Evolutionary conservation across 2,329 filamentous ascomycete species (phyloP).

Genomic region (Metarhizium brunneum): DNA sequence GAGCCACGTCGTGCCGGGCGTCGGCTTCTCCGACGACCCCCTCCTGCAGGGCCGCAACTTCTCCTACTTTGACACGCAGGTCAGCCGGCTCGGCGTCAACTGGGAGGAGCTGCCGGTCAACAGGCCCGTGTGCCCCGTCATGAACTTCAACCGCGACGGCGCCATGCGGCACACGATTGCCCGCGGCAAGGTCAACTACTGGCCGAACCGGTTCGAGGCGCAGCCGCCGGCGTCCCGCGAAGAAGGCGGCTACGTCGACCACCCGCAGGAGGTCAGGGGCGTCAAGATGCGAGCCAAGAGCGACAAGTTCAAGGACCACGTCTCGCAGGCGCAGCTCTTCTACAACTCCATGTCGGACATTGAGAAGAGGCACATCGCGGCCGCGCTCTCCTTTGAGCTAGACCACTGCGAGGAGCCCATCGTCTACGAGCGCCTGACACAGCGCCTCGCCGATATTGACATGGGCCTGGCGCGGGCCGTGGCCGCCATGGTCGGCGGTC

Average conservation of each 20-base stretch:
- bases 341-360: conserved; percentile 64
- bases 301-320: conserved; percentile 70
- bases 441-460: conserved; percentile 64
- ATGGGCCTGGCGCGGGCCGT: conserved; percentile 59
- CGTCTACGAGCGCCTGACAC: conserved; percentile 62
- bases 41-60: conserved; percentile 66
- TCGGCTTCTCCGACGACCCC: conserved; percentile 69
- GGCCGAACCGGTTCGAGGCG: conserved; percentile 32
- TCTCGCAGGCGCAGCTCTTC: conserved; percentile 71
- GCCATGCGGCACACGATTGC: conserved; percentile 7
- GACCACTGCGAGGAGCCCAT: conserved; percentile 74
- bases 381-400: conserved; percentile 66
- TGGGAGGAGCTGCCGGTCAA: conserved; percentile 74
- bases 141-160: conserved; percentile 65
- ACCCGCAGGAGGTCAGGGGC: conserved; percentile 51
- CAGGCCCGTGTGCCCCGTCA: conserved; percentile 61
- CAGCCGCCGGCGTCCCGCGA: conserved; percentile 54
- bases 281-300: conserved; percentile 62
- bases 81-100: conserved; percentile 55
- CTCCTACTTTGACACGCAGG: conserved; percentile 50
- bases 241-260: conserved; percentile 63
- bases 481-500: conserved; percentile 59
- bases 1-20: conserved; percentile 67
- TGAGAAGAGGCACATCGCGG: conserved; percentile 63
- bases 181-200: conserved; percentile 7